These are phyloP conservation scores for Camelina sativa DNA, from an alignment of 345 rosid genomes.

Conservation along the genomic window DNA sequence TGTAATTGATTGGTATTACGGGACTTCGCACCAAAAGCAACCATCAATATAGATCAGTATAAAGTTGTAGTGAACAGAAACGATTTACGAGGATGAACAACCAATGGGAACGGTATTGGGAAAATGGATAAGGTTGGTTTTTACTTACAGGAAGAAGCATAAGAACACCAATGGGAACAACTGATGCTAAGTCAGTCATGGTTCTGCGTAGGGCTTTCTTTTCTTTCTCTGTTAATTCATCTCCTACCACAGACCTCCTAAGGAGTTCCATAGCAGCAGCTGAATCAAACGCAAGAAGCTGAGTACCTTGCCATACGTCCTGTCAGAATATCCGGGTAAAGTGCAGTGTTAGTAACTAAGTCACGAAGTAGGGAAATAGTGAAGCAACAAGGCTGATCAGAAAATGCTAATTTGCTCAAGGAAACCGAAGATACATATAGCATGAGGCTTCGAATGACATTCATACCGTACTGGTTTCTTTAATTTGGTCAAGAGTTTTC, in stretches of 20 bases:
- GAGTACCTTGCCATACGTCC: slow-evolving; percentile 99
- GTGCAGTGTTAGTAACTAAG: slow-evolving; percentile 4
- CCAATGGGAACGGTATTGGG: background rate
- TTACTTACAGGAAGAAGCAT: slow-evolving; percentile 98
- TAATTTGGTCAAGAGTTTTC: slow-evolving; percentile 81
- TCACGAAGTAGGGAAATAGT: slow-evolving; percentile 8
- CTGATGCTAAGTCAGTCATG: slow-evolving; percentile 88
- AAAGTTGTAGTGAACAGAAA: slow-evolving; percentile 13
- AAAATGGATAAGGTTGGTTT: slow-evolving; percentile 9
- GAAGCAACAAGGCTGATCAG: slow-evolving; percentile 14
- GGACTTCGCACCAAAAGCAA: slow-evolving; percentile 13
- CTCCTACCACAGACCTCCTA: slow-evolving; percentile 74
- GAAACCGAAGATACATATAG: slow-evolving; percentile 10
- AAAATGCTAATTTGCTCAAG: background rate
- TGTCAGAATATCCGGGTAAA: slow-evolving; percentile 41
- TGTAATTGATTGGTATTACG: slow-evolving; percentile 4
- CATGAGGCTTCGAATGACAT: slow-evolving; percentile 31
- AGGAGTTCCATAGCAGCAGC: slow-evolving; percentile 84
- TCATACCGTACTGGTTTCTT: slow-evolving; percentile 82
- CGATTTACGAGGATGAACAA: background rate
- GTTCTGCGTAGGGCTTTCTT: slow-evolving; percentile 83
- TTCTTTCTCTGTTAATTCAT: slow-evolving; percentile 87
- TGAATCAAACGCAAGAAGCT: slow-evolving; percentile 90
- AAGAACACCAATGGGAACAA: slow-evolving; percentile 85
- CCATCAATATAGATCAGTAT: background rate